Percentiles rank a stretch among this genome's conserved stretches.
phyloP scores from a whole-genome alignment of 176 grass and related monocot species.

The Alloteropsis semialata region DNA sequence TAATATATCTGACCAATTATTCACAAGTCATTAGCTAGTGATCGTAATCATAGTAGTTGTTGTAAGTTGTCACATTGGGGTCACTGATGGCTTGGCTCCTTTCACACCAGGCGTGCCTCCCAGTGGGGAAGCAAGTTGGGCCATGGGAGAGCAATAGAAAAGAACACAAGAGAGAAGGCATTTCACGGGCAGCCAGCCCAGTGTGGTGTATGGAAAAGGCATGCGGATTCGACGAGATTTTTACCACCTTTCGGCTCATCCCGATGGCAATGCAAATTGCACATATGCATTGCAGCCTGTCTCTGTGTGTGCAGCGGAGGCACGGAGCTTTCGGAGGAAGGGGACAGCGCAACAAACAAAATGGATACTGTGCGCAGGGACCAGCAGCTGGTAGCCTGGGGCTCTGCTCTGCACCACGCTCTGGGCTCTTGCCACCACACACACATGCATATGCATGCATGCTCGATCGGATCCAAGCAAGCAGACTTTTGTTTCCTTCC shows the following conservation, averaged over 20 bases:
- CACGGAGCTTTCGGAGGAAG: not conserved
- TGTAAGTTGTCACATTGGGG: not conserved
- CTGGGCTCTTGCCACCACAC: not conserved
- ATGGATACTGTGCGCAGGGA: slow-evolving; percentile 29
- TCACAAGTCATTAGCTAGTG: too few relatives aligned
- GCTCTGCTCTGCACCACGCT: not conserved
- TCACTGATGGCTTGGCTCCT: not conserved
- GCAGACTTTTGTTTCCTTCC: too few relatives aligned
- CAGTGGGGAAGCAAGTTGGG: slow-evolving; percentile 29
- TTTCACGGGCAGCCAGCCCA: not conserved
- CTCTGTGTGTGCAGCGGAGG: not conserved
- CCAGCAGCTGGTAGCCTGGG: not conserved
- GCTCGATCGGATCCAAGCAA: not conserved
- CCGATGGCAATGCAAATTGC: not conserved
- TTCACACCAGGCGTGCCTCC: slow-evolving; percentile 33
- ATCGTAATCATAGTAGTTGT: not conserved
- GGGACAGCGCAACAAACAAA: slow-evolving; percentile 10
- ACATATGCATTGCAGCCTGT: not conserved
- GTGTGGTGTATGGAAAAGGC: not conserved
- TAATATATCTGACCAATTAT: not conserved
- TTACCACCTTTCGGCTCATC: not conserved
- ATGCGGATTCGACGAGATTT: not conserved
- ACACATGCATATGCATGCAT: not conserved
- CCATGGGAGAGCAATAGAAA: slow-evolving; percentile 11
- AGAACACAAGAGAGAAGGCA: not conserved